phyloP scores from a whole-genome alignment of 345 rosid genomes.

The Passiflora organensis region DNA sequence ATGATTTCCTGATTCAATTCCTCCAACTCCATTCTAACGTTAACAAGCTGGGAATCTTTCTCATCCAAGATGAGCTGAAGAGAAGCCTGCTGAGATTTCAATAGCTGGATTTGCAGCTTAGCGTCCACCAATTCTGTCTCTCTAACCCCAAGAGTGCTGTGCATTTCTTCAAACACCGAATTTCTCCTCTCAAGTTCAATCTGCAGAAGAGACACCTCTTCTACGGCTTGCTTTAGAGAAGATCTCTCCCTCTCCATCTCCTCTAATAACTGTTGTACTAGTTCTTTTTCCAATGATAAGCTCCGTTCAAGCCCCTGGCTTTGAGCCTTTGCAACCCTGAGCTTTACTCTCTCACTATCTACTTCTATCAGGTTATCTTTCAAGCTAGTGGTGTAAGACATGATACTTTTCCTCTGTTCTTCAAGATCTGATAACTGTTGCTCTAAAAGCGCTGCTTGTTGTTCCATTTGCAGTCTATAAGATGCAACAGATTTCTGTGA shows the following conservation, averaged over 20 bases:
- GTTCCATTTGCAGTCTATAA: constrained; percentile 58
- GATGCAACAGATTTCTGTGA: constrained; percentile 62
- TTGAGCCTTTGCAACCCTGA: constrained; percentile 60
- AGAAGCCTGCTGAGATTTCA: constrained; percentile 67
- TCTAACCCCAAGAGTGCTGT: constrained; percentile 46
- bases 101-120: constrained; percentile 72
- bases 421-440: constrained; percentile 51
- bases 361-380: constrained; percentile 66
- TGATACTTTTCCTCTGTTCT: constrained; percentile 54
- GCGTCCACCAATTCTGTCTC: constrained; percentile 76
- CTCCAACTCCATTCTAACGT: constrained; percentile 49
- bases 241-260: constrained; percentile 52
- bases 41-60: constrained; percentile 53
- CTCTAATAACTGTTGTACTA: constrained; percentile 42
- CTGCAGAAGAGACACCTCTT: constrained; percentile 42
- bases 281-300: constrained; percentile 43
- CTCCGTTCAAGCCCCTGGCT: constrained; percentile 57
- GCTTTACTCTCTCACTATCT: constrained; percentile 60
- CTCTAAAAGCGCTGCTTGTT: constrained; percentile 47
- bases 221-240: constrained; percentile 48
- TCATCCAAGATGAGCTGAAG: constrained; percentile 54
- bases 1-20: constrained; percentile 53
- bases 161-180: constrained; percentile 47
- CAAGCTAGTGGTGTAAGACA: constrained; percentile 55
- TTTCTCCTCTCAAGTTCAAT: constrained; percentile 47